Evolutionary conservation across 352 stramenopile genomes (phyloP).

Genomic region (Phytophthora pinifolia): DNA sequence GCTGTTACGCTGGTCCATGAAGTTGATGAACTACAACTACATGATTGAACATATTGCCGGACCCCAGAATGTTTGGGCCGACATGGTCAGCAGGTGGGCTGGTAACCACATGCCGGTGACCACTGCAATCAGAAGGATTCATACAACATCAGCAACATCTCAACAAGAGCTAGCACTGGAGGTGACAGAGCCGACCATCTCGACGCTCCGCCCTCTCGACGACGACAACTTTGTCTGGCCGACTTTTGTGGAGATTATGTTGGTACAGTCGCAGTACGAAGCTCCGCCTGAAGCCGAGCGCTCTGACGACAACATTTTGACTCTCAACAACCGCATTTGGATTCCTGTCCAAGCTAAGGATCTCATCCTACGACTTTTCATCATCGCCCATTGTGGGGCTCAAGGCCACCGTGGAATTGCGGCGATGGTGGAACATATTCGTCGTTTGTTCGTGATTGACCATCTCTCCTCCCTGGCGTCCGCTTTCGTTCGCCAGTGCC

Average conservation of each 20-base stretch:
- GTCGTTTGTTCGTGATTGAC: conserved; percentile 2
- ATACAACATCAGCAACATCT: neutral
- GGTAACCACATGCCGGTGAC: neutral
- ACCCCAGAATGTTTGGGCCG: conserved; percentile 14
- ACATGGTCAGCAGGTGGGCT: conserved; percentile 20
- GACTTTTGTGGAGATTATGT: neutral
- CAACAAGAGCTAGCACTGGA: too few species aligned
- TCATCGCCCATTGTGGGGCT: conserved; percentile 5
- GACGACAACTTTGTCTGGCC: conserved; percentile 8
- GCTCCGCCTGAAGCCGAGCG: neutral
- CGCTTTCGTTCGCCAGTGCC: neutral
- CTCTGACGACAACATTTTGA: neutral
- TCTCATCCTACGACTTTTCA: conserved; percentile 9
- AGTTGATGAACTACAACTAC: conserved; percentile 18
- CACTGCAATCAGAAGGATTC: neutral
- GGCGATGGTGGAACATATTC: conserved; percentile 4
- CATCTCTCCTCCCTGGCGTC: neutral
- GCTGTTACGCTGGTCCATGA: conserved; percentile 4
- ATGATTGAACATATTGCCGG: conserved; percentile 9
- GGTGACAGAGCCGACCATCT: too few species aligned
- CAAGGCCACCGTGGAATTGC: neutral
- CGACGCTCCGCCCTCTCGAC: conserved; percentile 7
- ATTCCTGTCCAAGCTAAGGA: neutral
- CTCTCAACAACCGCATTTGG: neutral
- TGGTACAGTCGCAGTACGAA: neutral